Percentiles rank a stretch among this genome's conserved stretches.
phyloP scores from a whole-genome alignment of 2,329 filamentous ascomycete species.

The Rhynchosporium secalis region DNA sequence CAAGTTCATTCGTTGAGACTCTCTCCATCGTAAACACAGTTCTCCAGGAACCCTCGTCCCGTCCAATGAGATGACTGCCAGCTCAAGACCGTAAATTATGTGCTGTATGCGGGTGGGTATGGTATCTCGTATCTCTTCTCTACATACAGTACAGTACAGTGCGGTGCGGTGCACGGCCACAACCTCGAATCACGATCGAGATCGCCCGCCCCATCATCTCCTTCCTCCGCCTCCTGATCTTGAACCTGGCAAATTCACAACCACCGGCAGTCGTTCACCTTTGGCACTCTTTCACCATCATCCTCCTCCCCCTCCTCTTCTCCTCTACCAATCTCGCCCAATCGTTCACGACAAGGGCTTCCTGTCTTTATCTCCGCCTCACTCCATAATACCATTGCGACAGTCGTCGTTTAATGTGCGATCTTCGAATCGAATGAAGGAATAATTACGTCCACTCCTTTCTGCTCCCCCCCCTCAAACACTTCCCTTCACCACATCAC shows the following conservation, averaged over 20 bases:
- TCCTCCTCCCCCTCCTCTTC: not conserved
- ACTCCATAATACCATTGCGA: too few species aligned
- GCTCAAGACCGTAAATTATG: not conserved
- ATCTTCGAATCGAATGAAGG: not conserved
- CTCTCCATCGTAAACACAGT: conserved; percentile 1
- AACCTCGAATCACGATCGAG: too few species aligned
- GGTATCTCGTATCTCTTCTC: too few species aligned
- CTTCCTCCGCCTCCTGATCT: too few species aligned
- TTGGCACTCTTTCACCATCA: not conserved
- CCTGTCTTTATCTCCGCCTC: conserved; percentile 3
- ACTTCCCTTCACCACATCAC: not conserved
- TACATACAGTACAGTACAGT: too few species aligned
- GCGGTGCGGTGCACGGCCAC: too few species aligned
- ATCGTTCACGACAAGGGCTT: not conserved
- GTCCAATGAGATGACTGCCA: conserved; percentile 5
- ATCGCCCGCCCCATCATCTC: too few species aligned
- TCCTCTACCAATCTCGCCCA: not conserved
- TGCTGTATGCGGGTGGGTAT: not conserved
- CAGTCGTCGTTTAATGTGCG: not conserved
- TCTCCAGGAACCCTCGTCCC: not conserved
- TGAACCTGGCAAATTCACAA: too few species aligned
- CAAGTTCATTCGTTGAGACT: too few species aligned
- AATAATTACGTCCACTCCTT: not conserved
- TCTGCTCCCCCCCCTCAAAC: not conserved
- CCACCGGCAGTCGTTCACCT: too few species aligned